A percentile compares a stretch with the other conserved stretches of the same genome.
These are phyloP conservation scores for Lepidium sativum DNA, from an alignment of 345 rosid genomes.

Conservation along the genomic window DNA sequence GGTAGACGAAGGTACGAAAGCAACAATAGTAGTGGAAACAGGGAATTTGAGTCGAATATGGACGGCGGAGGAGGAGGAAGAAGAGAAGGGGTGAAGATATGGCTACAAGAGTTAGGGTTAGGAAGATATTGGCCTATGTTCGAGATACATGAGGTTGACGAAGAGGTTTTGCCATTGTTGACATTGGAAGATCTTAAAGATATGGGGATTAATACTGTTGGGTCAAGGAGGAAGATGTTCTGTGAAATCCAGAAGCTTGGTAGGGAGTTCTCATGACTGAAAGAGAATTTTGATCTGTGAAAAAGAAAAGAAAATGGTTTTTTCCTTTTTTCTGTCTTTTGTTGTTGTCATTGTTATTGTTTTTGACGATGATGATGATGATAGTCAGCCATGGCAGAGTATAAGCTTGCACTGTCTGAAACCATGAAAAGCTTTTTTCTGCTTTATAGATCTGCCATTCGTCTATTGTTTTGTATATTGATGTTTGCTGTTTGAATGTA, in stretches of 20 bases:
- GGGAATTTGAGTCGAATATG: conserved; percentile 16
- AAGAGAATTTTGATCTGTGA: conserved; percentile 3
- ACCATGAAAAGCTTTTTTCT: conserved; percentile 10
- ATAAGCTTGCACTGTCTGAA: conserved; percentile 43
- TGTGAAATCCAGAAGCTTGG: conserved; percentile 75
- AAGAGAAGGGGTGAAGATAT: conserved; percentile 19
- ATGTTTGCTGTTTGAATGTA: conserved; percentile 6
- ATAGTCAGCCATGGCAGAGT: conserved; percentile 41
- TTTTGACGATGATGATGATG: conserved; percentile 6
- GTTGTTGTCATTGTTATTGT: background rate
- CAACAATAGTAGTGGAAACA: conserved; percentile 17
- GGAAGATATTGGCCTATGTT: conserved; percentile 72
- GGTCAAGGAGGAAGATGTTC: conserved; percentile 80
- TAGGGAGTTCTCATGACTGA: conserved; percentile 59
- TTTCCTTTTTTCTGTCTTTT: background rate
- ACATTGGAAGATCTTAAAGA: conserved; percentile 90
- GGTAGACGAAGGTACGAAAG: conserved; percentile 13
- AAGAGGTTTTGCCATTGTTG: conserved; percentile 73
- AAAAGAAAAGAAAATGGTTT: conserved; percentile 1
- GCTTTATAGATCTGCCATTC: conserved; percentile 17
- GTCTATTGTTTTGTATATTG: background rate
- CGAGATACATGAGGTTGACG: conserved; percentile 89
- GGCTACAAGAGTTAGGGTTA: conserved; percentile 43
- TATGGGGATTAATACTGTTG: conserved; percentile 84
- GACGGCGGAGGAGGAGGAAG: conserved; percentile 8